A percentile compares a stretch with the other conserved stretches of the same genome.
phyloP scores from a whole-genome alignment of 768 basidiomycete genomes.

The Boletus edulis region DNA sequence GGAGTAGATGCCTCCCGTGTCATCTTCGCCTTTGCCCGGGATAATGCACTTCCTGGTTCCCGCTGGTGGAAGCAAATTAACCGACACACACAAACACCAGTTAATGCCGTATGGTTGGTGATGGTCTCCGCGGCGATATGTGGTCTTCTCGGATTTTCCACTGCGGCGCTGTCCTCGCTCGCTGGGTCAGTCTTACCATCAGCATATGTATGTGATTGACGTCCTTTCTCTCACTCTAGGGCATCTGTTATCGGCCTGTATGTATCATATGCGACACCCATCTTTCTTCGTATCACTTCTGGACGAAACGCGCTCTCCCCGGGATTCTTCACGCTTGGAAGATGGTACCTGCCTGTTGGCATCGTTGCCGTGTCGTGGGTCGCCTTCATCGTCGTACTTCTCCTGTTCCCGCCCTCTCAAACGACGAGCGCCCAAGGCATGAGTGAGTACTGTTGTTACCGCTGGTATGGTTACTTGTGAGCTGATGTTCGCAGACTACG shows the following conservation, averaged over 20 bases:
- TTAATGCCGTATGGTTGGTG: conserved; percentile 76
- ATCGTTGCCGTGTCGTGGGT: conserved; percentile 66
- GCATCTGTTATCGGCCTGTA: conserved; percentile 73
- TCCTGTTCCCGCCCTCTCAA: conserved; percentile 54
- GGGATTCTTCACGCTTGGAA: conserved; percentile 60
- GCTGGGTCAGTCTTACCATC: conserved; percentile 49
- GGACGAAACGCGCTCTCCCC: conserved; percentile 56
- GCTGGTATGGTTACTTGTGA: not conserved
- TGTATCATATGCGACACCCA: conserved; percentile 60
- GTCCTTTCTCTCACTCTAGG: conserved; percentile 31
- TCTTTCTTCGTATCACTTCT: conserved; percentile 69
- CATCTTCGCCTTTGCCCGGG: conserved; percentile 71
- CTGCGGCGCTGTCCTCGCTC: conserved; percentile 59
- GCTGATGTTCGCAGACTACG: conserved; percentile 48
- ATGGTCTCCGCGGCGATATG: conserved; percentile 54
- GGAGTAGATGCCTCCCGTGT: conserved; percentile 74
- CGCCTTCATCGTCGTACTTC: conserved; percentile 53
- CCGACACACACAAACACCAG: conserved; percentile 58
- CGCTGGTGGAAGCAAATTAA: conserved; percentile 68
- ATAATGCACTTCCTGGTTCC: conserved; percentile 72
- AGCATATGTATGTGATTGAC: not conserved
- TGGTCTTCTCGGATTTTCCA: conserved; percentile 65
- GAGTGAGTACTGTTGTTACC: conserved; percentile 44
- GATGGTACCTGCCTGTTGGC: conserved; percentile 60
- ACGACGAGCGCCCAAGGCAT: conserved; percentile 42